A percentile compares a stretch with the other conserved stretches of the same genome.
phyloP scores from a whole-genome alignment of 2,329 filamentous ascomycete species.

The Ambrosiella beaveri region DNA sequence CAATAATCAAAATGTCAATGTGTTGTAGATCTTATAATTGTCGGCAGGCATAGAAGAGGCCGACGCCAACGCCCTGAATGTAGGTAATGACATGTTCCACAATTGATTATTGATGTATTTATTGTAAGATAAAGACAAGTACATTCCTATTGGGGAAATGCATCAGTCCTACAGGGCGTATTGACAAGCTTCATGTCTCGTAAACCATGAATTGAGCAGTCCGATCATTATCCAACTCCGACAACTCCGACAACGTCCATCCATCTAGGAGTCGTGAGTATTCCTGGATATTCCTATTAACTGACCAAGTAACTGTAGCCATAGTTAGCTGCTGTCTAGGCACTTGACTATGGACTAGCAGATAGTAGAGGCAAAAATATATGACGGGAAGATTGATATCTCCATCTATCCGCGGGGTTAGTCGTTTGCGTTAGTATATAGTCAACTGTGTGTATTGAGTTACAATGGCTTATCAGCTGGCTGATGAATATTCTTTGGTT shows the following conservation, averaged over 20 bases:
- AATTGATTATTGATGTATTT: too few relatives aligned
- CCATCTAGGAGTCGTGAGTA: background rate
- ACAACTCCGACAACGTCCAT: background rate
- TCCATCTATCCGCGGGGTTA: background rate
- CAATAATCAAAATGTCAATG: background rate
- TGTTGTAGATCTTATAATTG: too few relatives aligned
- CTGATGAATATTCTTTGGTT: too few relatives aligned
- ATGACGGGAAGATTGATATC: background rate
- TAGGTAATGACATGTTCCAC: too few relatives aligned
- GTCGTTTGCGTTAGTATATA: too few relatives aligned
- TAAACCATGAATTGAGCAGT: background rate
- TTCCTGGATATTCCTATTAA: too few relatives aligned
- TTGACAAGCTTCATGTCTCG: background rate
- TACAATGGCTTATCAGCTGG: too few relatives aligned
- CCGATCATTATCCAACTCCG: background rate
- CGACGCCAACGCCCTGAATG: too few relatives aligned
- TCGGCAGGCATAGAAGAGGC: too few relatives aligned
- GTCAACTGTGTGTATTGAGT: too few relatives aligned
- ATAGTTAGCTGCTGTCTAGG: background rate
- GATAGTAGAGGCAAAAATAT: background rate
- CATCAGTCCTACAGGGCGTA: background rate
- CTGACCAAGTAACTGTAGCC: too few relatives aligned
- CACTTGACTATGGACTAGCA: too few relatives aligned
- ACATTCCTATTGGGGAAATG: background rate
- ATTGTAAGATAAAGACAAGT: background rate